Evolutionary conservation across 352 stramenopile species (phyloP).

Genomic region (Elongisporangium undulatum): DNA sequence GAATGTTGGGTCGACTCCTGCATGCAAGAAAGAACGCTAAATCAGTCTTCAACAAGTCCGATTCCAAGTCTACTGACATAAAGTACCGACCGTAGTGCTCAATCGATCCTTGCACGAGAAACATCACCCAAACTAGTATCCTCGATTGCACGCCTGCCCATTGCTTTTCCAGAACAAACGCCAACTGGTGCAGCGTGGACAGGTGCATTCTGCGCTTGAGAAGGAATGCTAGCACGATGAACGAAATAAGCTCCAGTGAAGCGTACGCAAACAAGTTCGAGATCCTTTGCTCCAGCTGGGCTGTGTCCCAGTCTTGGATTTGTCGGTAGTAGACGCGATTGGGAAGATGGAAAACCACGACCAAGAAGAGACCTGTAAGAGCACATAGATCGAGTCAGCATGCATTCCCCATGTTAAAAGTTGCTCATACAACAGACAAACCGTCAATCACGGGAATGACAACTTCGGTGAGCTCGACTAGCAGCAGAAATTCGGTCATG

Average conservation of each 20-base stretch:
- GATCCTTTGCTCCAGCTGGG: conserved; percentile 7
- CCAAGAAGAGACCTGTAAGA: conserved; percentile 4
- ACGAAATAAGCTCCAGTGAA: conserved; percentile 21
- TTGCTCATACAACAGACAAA: conserved; percentile 6
- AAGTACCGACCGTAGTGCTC: conserved; percentile 10
- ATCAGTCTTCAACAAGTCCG: too few relatives aligned
- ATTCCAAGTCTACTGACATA: neutral
- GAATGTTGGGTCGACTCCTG: neutral
- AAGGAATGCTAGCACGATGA: conserved; percentile 19
- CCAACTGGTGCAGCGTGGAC: conserved; percentile 13
- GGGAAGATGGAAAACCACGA: conserved; percentile 13
- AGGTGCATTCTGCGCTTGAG: conserved; percentile 17
- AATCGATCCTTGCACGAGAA: conserved; percentile 16
- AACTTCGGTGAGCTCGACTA: conserved; percentile 19
- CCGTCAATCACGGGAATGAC: conserved; percentile 16
- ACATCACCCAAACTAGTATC: conserved; percentile 18
- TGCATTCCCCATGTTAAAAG: too few relatives aligned
- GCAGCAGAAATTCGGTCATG: conserved; percentile 16
- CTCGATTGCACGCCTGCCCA: conserved; percentile 16
- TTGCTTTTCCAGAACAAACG: conserved; percentile 19
- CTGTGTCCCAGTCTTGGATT: conserved; percentile 5
- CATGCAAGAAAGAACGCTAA: neutral
- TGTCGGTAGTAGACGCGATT: conserved; percentile 19
- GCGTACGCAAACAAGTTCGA: conserved; percentile 19
- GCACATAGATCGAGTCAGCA: neutral